Evolutionary conservation across 805 yeast species (phyloP), one percentile per base, ranked within the genome.

Genomic region (Suhomyces prunicola): DNA sequence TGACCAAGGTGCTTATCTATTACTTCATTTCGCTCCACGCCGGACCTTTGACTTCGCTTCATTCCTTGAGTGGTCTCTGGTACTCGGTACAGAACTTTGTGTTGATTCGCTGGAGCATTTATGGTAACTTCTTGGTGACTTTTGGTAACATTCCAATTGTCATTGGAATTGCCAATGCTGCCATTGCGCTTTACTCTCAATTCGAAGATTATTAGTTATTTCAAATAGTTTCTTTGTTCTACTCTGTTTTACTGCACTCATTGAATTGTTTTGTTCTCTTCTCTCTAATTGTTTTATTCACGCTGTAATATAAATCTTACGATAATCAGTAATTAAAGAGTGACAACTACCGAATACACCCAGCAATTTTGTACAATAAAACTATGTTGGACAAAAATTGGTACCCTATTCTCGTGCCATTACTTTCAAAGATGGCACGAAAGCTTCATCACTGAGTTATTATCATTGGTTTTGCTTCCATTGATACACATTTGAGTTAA

Each of bases 171-270:
- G 77, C 82, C 58, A 74, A 77, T 56, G 68, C 80, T 31, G 63
- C 73, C 31, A 63, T 80, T 63, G 80, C 83, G 5, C 71, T 81
- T 52, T 82, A 82, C 65, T 80, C 85, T 36, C 80, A 76, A 63
- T 73, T 75, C 59, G 79, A 75, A 63, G 78, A 75, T 54, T 71
- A 65, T 62, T 75, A 63, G 42, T 24, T 15, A 15, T 44, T 44
- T 39, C 17, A 39, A 33, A 33, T 33, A 33, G 36, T 39, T 39
- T 39, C 24, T 39, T 9, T 39, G 22, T 39, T 19, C 42, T 39
- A 17, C 17, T 39, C 42, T 39, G 22, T 19, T 39, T 39, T 19
- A 47, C 17, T 47, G 17, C 19, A 24, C 48, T 10, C 8, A 9
- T 13, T 47, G 22, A 10, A 27, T 33, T 46, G 15, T 46, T 17